Evolutionary conservation across 768 basidiomycete genomes (phyloP).

Genomic region (Multifurca ochricompacta): DNA sequence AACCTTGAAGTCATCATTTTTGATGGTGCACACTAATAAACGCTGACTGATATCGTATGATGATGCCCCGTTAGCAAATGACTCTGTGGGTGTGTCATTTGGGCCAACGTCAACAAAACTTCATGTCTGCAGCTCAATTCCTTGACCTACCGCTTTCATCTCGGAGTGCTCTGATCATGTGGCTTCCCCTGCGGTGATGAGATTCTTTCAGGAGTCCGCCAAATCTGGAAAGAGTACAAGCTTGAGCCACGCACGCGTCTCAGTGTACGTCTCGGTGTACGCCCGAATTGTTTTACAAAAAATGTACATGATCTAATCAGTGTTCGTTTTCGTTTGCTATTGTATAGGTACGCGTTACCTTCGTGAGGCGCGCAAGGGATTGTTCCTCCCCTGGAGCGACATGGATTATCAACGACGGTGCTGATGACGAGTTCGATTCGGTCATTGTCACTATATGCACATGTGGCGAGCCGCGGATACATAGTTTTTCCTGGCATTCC

Average conservation of each 20-base stretch:
- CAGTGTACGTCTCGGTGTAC: slow-evolving; percentile 38
- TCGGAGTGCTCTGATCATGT: slow-evolving; percentile 35
- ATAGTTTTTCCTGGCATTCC: slow-evolving; percentile 40
- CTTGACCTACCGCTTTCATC: slow-evolving; percentile 44
- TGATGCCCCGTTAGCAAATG: slow-evolving; percentile 14
- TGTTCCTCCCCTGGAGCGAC: slow-evolving; percentile 22
- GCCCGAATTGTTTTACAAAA: slow-evolving; percentile 29
- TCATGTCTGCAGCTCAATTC: slow-evolving; percentile 46
- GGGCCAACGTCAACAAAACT: slow-evolving; percentile 45
- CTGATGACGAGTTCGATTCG: slow-evolving; percentile 42
- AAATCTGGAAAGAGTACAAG: slow-evolving; percentile 43
- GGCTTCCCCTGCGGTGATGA: slow-evolving; percentile 44
- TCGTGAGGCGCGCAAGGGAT: background rate
- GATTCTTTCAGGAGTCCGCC: slow-evolving; percentile 37
- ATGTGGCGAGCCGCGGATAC: slow-evolving; percentile 40
- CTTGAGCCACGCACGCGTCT: slow-evolving; percentile 40
- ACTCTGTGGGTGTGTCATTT: slow-evolving; percentile 41
- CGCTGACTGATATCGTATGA: background rate
- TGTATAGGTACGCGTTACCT: background rate
- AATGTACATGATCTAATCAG: slow-evolving; percentile 21
- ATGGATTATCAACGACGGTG: slow-evolving; percentile 43
- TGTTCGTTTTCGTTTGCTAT: too few relatives aligned
- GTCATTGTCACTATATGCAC: slow-evolving; percentile 44
- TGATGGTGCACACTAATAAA: slow-evolving; percentile 27
- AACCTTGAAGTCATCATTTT: slow-evolving; percentile 47